phyloP scores from a whole-genome alignment of 176 grass and related monocot genomes.

The Rhynchospora tenuis region DNA sequence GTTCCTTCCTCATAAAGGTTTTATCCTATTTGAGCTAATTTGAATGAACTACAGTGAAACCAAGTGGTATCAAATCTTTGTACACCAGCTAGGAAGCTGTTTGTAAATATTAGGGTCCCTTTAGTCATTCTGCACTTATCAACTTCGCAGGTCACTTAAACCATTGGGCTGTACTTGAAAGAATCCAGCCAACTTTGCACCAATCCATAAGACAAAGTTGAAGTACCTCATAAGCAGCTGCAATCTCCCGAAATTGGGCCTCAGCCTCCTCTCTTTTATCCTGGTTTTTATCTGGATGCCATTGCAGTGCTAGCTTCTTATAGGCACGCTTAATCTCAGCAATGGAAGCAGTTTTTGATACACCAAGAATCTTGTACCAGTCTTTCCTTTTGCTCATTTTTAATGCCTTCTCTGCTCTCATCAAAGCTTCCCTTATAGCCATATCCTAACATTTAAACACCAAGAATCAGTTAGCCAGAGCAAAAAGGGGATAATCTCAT shows the following conservation, averaged over 20 bases:
- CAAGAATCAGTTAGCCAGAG: background rate
- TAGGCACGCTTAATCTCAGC: conserved; percentile 93
- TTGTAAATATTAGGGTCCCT: background rate
- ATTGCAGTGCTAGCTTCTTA: conserved; percentile 95
- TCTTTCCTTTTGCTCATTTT: conserved; percentile 97
- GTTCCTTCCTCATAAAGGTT: background rate
- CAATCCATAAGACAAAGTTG: background rate
- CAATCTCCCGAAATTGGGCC: conserved; percentile 87
- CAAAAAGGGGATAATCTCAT: background rate
- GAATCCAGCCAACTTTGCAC: background rate
- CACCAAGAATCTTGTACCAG: conserved; percentile 85
- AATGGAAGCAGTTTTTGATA: conserved; percentile 71
- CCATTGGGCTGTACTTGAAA: background rate
- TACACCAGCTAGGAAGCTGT: background rate
- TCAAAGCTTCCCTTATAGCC: conserved; percentile 75
- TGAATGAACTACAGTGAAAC: background rate
- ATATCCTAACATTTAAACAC: conserved; percentile 48
- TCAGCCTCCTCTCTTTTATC: conserved; percentile 92
- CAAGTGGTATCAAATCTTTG: background rate
- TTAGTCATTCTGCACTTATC: background rate
- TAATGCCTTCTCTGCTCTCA: conserved; percentile 83
- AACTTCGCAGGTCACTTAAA: background rate
- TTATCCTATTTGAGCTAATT: background rate
- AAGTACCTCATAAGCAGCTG: conserved; percentile 85
- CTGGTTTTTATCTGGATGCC: conserved; percentile 98